Evolutionary conservation across 345 rosid species (phyloP).

Genomic region (Combretum micranthum): DNA sequence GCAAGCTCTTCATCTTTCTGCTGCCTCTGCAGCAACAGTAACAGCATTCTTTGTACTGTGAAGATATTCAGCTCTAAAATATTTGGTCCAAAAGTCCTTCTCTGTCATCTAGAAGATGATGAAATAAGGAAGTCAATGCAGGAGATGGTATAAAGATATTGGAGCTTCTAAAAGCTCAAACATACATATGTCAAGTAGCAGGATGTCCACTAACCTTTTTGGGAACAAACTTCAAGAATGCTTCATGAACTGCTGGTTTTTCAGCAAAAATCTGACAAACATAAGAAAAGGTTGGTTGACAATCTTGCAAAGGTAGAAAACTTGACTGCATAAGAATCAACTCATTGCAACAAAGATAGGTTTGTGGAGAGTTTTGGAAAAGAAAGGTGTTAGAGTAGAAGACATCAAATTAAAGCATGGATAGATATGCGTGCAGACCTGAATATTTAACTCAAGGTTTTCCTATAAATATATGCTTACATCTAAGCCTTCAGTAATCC

Average conservation of each 20-base stretch:
- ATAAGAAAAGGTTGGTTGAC: neutral
- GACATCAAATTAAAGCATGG: too few relatives aligned
- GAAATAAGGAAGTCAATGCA: neutral
- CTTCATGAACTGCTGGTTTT: constrained; percentile 91
- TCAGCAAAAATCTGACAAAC: constrained; percentile 79
- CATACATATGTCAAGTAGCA: neutral
- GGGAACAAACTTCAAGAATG: constrained; percentile 78
- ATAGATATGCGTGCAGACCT: too few relatives aligned
- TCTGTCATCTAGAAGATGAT: constrained; percentile 69
- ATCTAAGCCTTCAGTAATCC: too few relatives aligned
- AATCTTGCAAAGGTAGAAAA: too few relatives aligned
- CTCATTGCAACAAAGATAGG: too few relatives aligned
- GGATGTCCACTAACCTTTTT: constrained; percentile 45
- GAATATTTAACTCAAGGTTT: too few relatives aligned
- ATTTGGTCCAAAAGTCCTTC: constrained; percentile 91
- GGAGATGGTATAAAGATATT: too few relatives aligned
- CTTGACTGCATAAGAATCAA: too few relatives aligned
- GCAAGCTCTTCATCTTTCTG: constrained; percentile 98
- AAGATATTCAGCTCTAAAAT: constrained; percentile 89
- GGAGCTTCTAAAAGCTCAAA: too few relatives aligned
- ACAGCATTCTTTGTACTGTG: constrained; percentile 60
- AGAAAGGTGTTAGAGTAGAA: too few relatives aligned
- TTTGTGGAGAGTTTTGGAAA: too few relatives aligned
- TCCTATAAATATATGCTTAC: too few relatives aligned
- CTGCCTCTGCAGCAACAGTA: constrained; percentile 93